Conservation (phyloP, 345 rosid species). For the Chamaenerion angustifolium region DNA sequence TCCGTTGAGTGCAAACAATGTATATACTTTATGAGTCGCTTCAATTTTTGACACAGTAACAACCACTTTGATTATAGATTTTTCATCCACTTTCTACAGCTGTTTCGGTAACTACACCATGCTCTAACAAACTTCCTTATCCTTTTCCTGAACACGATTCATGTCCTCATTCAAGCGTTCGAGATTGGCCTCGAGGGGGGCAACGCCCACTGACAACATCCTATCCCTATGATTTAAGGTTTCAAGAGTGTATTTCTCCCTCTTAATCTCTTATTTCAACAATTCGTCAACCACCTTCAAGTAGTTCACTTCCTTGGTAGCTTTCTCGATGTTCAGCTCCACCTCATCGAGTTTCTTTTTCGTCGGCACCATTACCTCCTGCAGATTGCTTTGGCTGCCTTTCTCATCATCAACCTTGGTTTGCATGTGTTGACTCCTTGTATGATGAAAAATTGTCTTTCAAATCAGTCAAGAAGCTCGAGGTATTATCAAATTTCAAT, state of each 20-base stretch:
- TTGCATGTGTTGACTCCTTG: conserved; percentile 46
- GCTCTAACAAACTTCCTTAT: conserved; percentile 51
- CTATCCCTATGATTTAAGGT: conserved; percentile 63
- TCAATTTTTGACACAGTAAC: conserved; percentile 58
- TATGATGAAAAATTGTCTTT: conserved; percentile 69
- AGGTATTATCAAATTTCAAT: conserved; percentile 50
- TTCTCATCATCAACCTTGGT: conserved; percentile 22
- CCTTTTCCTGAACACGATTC: no score
- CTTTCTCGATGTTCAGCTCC: conserved; percentile 67
- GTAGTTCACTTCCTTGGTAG: conserved; percentile 49
- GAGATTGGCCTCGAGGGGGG: conserved; percentile 67
- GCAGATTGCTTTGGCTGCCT: conserved; percentile 30
- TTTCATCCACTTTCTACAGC: conserved; percentile 64
- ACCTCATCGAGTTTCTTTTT: conserved; percentile 78
- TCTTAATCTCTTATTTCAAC: conserved; percentile 51
- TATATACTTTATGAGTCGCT: conserved; percentile 56
- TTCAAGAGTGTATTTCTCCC: conserved; percentile 47
- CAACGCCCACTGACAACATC: conserved; percentile 65
- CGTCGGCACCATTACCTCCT: conserved; percentile 52
- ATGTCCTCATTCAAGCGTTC: conserved; percentile 44
- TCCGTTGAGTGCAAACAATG: no score
- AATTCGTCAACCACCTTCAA: conserved; percentile 57
- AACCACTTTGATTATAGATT: conserved; percentile 53
- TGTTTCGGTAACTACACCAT: conserved; percentile 57
- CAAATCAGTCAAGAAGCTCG: conserved; percentile 56